Percentiles rank a stretch among this genome's conserved stretches.
These are phyloP conservation scores for Corchorus olitorius DNA, from an alignment of 345 rosid genomes.

Conservation along the genomic window DNA sequence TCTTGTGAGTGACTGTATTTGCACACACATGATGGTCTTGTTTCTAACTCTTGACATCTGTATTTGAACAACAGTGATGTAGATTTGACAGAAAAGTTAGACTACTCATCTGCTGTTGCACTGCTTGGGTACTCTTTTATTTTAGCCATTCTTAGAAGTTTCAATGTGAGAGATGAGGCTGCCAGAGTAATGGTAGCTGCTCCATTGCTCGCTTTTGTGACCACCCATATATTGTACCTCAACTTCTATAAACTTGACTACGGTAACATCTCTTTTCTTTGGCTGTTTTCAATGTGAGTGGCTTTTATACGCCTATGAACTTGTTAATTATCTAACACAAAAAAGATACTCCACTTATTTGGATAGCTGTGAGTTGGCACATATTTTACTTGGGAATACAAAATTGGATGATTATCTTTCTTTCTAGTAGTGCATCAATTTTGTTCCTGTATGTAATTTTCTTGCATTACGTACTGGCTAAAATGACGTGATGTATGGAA, in stretches of 20 bases:
- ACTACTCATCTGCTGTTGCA: conserved; percentile 78
- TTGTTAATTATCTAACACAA: not conserved
- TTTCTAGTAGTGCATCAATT: not conserved
- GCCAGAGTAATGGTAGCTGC: conserved; percentile 76
- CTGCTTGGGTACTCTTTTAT: conserved; percentile 70
- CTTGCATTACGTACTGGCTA: not conserved
- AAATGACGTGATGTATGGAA: not conserved
- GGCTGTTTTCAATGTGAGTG: not conserved
- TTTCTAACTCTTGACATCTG: conserved; percentile 12
- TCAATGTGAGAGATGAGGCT: conserved; percentile 66
- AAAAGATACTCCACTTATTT: not conserved
- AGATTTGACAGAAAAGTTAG: conserved; percentile 72
- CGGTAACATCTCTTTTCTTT: conserved; percentile 36
- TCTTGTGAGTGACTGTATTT: not conserved
- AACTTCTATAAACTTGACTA: conserved; percentile 62
- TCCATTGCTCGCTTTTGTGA: conserved; percentile 66
- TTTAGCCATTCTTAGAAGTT: conserved; percentile 57
- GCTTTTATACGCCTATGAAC: not conserved
- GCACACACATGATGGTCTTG: not conserved
- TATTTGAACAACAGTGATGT: conserved; percentile 49
- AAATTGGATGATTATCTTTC: not conserved
- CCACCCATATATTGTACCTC: conserved; percentile 71
- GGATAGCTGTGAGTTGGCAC: not conserved
- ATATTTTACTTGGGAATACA: not conserved
- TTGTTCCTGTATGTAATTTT: not conserved